phyloP scores from a whole-genome alignment of 2,329 filamentous ascomycete genomes.

The Aspergillus calidoustus region DNA sequence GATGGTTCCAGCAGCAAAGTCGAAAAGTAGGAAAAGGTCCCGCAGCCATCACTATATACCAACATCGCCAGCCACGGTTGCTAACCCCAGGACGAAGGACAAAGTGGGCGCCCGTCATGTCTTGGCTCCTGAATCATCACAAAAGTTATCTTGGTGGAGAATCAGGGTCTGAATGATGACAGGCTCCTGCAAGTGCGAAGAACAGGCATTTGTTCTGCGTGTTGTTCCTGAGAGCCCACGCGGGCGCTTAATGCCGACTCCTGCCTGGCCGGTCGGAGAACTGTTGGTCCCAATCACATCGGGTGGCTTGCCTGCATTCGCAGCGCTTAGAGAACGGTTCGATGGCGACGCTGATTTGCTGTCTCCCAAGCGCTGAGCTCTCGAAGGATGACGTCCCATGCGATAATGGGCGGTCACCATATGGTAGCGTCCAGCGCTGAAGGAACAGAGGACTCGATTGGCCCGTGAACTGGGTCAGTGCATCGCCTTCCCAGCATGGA shows the following conservation, averaged over 20 bases:
- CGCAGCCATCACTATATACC: conserved; percentile 9
- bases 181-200: conserved; percentile 28
- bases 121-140: conserved; percentile 13
- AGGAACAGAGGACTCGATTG: neutral
- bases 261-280: conserved; percentile 29
- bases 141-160: conserved; percentile 20
- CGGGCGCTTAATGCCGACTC: conserved; percentile 35
- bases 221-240: conserved; percentile 20
- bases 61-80: neutral
- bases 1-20: neutral
- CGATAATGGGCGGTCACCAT: neutral
- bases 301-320: conserved; percentile 16
- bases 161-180: conserved; percentile 30
- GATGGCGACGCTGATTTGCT: conserved; percentile 17
- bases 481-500: neutral
- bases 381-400: conserved; percentile 12
- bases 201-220: conserved; percentile 25
- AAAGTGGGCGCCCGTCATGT: conserved; percentile 12
- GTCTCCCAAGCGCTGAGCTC: conserved; percentile 13
- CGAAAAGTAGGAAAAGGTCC: neutral
- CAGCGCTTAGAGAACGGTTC: conserved; percentile 24
- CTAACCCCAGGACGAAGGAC: conserved; percentile 10
- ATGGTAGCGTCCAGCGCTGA: neutral
- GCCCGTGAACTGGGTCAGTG: neutral
- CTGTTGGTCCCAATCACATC: conserved; percentile 20